Percentiles rank a stretch among this genome's conserved stretches.
phyloP scores from a whole-genome alignment of 148 eudicot species.

The Rhododendron williamsianum region DNA sequence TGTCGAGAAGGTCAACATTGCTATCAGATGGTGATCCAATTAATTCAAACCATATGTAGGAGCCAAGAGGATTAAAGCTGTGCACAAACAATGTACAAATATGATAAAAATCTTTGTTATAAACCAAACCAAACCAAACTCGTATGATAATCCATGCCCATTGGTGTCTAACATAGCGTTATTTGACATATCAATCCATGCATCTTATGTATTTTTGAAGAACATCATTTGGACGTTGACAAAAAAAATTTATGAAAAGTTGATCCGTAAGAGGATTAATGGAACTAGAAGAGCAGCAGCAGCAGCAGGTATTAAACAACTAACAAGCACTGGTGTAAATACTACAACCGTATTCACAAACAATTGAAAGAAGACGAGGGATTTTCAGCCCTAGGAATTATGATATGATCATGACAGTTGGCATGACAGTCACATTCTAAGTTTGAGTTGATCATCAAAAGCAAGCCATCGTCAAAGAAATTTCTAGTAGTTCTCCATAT shows the following conservation, averaged over 20 bases:
- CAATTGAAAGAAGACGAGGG: too few species aligned
- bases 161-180: background rate
- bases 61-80: conserved; percentile 65
- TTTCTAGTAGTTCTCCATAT: too few species aligned
- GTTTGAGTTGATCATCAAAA: too few species aligned
- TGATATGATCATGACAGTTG: too few species aligned
- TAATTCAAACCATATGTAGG: too few species aligned
- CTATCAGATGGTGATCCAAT: too few species aligned
- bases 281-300: background rate
- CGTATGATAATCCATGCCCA: background rate
- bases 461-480: too few species aligned
- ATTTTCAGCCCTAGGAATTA: too few species aligned
- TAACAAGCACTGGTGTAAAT: background rate
- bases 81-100: conserved; percentile 6
- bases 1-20: too few species aligned
- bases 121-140: background rate
- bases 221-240: background rate
- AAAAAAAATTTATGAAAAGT: background rate
- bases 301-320: background rate
- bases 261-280: background rate
- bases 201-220: background rate
- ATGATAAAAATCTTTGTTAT: background rate
- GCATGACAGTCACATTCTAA: too few species aligned
- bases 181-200: background rate
- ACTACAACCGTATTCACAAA: background rate